phyloP scores from a whole-genome alignment of 495 filamentous ascomycete species.

The Lasiosphaeris hirsuta region DNA sequence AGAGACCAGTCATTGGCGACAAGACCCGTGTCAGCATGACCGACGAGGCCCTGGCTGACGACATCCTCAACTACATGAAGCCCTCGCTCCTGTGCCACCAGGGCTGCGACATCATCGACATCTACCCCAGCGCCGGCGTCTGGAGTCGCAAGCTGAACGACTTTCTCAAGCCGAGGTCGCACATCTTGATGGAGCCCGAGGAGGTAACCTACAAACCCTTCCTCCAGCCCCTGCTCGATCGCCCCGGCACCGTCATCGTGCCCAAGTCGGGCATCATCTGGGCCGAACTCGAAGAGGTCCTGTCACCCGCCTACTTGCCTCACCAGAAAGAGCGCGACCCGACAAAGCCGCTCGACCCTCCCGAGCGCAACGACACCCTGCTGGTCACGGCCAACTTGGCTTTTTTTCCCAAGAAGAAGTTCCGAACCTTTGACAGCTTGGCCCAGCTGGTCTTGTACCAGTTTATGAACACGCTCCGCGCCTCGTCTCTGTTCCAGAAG shows the following conservation, averaged over 20 bases:
- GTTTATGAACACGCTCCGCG: conserved; percentile 43
- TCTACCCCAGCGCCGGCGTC: conserved; percentile 73
- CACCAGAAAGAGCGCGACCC: conserved; percentile 38
- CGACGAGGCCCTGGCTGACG: conserved; percentile 55
- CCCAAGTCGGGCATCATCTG: conserved; percentile 48
- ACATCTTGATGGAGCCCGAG: conserved; percentile 74
- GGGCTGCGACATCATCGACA: conserved; percentile 77
- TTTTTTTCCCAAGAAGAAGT: conserved; percentile 37
- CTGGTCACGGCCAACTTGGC: conserved; percentile 62
- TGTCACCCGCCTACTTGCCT: conserved; percentile 46
- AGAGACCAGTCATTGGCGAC: conserved; percentile 1
- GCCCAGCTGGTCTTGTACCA: conserved; percentile 44
- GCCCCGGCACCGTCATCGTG: conserved; percentile 51
- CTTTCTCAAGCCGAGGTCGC: conserved; percentile 67
- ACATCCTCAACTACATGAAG: conserved; percentile 37
- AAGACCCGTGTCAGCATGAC: conserved; percentile 48
- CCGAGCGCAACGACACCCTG: conserved; percentile 59
- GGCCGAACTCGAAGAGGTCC: conserved; percentile 47
- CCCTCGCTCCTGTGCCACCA: conserved; percentile 55
- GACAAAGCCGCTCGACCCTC: conserved; percentile 19
- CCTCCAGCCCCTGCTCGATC: conserved; percentile 60
- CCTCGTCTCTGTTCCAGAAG: conserved; percentile 48
- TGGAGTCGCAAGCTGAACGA: conserved; percentile 75
- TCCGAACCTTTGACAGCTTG: conserved; percentile 37
- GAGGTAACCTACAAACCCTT: conserved; percentile 49